Conservation (phyloP, 805 yeast species). For the Yarrowia osloensis region DNA sequence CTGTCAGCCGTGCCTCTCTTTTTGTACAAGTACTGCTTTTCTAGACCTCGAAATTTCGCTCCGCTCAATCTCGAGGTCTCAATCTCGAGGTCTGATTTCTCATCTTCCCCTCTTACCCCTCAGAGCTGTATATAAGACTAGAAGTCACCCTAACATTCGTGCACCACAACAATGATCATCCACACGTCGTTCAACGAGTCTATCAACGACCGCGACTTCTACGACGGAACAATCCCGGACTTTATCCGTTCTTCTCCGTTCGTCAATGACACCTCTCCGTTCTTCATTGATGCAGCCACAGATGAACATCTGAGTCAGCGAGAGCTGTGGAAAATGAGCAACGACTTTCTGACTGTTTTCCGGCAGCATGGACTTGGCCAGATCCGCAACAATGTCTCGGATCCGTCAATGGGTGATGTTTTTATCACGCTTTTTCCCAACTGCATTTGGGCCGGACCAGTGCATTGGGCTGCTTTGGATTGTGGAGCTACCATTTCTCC, state of each 20-base stretch:
- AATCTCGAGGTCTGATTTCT: too few species aligned
- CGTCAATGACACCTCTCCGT: neutral
- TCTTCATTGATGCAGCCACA: neutral
- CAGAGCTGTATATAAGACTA: neutral
- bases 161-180: neutral
- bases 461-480: conserved; percentile 19
- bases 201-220: neutral
- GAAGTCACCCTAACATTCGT: neutral
- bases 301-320: neutral
- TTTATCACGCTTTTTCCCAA: conserved; percentile 14
- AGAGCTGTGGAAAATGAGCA: conserved; percentile 11
- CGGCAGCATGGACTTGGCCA: neutral
- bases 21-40: too few species aligned
- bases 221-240: conserved; percentile 8
- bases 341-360: neutral
- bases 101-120: neutral
- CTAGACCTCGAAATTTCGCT: too few species aligned
- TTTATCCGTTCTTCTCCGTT: neutral
- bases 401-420: neutral
- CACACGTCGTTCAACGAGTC: neutral
- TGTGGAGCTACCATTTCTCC: conserved; percentile 13
- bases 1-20: too few species aligned
- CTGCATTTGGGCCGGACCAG: neutral
- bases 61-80: too few species aligned
- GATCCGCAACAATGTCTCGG: neutral